Evolutionary conservation across 345 rosid species (phyloP), one percentile per base, ranked within the genome.

Genomic region (Viola odorata): DNA sequence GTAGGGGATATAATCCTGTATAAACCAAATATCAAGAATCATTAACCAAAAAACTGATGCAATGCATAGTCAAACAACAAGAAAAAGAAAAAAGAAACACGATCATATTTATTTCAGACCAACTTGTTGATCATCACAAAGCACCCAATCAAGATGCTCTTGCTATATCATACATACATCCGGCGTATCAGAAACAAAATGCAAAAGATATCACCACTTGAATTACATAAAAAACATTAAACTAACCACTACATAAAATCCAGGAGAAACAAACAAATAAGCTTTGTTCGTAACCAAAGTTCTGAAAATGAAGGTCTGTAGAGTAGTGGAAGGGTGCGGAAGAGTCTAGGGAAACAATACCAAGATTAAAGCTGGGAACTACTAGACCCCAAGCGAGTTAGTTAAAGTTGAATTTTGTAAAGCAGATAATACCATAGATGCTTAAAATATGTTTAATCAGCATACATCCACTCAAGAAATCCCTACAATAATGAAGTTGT

Each of bases 1-100:
- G 71, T 57, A 66, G 62, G 77, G 70, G 14, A 45, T 76, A 48
- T 41, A 67, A 53, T 81, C 86, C 95, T 84, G 80, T 71, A 69
- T 59, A 54, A 54, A 57, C 50, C 65, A 67, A 56, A 70, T 12
- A 16, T 48, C 15, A 41, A 12, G 10, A 66, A 53, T 52, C 32
- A 57, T 57, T 58, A 41, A 14, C 13, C 49, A 11, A 32, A 32
- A 4, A 64, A 37, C 50, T 41, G 38, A 23, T 16, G 58, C 32
- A 48, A 40, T 12, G 6, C 1, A 42, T 7, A 42, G 37, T 13
- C 15, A 3, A 41, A 12, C 45, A 47, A 47, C 5, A n/a, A 47
- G 48, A 45, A 41, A 60, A 14, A 40, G 38, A 23, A 42, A 5
- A 42, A 39, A 15, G 3, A 44, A 23, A 44, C 32, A 54, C 40